These are phyloP conservation scores for Lipomyces chichibuensis DNA, from an alignment of 805 yeast species.

Conservation along the genomic window DNA sequence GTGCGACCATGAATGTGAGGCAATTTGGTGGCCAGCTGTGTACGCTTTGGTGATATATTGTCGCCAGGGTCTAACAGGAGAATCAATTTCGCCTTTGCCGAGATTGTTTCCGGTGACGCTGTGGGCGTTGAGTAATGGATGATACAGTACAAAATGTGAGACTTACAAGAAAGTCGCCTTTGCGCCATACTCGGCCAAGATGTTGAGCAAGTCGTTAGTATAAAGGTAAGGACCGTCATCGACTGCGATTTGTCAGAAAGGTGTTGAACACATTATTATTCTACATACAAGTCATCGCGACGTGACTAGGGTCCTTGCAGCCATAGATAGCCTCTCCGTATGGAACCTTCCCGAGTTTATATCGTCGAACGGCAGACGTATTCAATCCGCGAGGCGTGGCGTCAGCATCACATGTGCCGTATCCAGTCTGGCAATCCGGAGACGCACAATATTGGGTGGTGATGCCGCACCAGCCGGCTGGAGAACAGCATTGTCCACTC, in stretches of 20 bases:
- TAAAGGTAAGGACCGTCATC: slow-evolving; percentile 31
- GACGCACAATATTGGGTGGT: slow-evolving; percentile 17
- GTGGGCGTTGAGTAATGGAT: neutral
- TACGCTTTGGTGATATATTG: slow-evolving; percentile 16
- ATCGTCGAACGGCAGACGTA: slow-evolving; percentile 18
- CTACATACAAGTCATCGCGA: slow-evolving; percentile 27
- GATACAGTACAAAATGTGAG: neutral
- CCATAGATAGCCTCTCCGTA: slow-evolving; percentile 20
- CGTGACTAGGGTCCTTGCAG: slow-evolving; percentile 22
- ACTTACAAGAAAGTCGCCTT: slow-evolving; percentile 26
- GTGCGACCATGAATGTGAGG: slow-evolving; percentile 33
- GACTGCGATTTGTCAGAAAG: neutral
- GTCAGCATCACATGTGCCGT: slow-evolving; percentile 29
- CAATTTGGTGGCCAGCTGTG: slow-evolving; percentile 27
- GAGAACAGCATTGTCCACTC: slow-evolving; percentile 24
- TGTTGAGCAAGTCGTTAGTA: slow-evolving; percentile 23
- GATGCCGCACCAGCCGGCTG: slow-evolving; percentile 25
- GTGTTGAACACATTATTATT: neutral
- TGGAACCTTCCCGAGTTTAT: slow-evolving; percentile 21
- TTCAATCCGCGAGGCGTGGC: slow-evolving; percentile 19
- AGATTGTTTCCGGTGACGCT: slow-evolving; percentile 26
- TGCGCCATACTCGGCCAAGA: slow-evolving; percentile 16
- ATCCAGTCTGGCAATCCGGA: slow-evolving; percentile 22
- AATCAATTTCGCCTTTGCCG: slow-evolving; percentile 29
- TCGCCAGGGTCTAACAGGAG: slow-evolving; percentile 7